Evolutionary conservation across 148 eudicot species (phyloP).

Genomic region (Rhododendron ovatum): DNA sequence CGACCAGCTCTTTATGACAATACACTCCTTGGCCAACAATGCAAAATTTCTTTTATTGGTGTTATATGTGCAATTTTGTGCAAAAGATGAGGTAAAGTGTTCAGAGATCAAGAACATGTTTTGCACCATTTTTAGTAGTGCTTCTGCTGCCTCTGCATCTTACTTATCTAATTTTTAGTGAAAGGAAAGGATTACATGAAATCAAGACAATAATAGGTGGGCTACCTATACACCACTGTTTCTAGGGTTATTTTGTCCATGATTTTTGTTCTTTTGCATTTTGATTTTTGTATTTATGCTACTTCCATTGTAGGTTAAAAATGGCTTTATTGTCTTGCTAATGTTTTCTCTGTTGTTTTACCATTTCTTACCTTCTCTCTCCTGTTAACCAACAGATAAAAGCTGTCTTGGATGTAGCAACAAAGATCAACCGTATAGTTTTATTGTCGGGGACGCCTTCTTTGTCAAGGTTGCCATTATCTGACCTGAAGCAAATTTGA

Average conservation of each 20-base stretch:
- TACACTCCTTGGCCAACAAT: neutral
- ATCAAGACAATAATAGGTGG: neutral
- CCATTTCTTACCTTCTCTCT: conserved; percentile 1
- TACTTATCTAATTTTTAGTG: neutral
- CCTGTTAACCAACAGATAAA: conserved; percentile 41
- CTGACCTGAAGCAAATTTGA: conserved; percentile 13
- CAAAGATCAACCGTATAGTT: conserved; percentile 60
- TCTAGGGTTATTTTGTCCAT: neutral
- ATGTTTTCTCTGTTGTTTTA: neutral
- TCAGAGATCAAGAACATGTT: neutral
- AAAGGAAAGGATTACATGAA: neutral
- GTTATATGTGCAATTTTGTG: neutral
- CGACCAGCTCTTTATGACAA: neutral
- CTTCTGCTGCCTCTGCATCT: neutral
- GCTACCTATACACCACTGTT: neutral
- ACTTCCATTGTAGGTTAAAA: neutral
- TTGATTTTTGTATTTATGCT: neutral
- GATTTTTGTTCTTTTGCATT: neutral
- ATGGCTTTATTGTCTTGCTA: neutral
- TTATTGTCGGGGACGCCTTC: conserved; percentile 96
- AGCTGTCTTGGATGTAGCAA: conserved; percentile 83
- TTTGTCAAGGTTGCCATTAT: conserved; percentile 78
- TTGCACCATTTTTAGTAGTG: neutral
- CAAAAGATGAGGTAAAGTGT: neutral
- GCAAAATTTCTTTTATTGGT: neutral